Evolutionary conservation across 2,329 filamentous ascomycete genomes (phyloP), one percentile per base, ranked within the genome.

Genomic region (Botrytis fabae): DNA sequence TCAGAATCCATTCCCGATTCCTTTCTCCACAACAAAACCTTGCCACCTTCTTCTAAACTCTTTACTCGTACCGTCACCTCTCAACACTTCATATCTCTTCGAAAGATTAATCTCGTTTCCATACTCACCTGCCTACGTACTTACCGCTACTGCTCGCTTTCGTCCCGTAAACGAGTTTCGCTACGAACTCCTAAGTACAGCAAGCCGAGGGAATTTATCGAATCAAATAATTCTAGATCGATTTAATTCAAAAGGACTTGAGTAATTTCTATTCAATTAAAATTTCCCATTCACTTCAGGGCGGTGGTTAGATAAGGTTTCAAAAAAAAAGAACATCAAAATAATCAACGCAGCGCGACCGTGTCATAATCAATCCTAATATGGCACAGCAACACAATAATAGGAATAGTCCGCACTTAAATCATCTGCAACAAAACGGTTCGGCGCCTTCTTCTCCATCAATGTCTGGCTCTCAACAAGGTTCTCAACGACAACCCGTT

Each of bases 381-480:
- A 77, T 79, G 77, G 77, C 76, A 73, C 76, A 77, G 76, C 77
- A 78, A 66, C 48, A 73, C 60, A 69, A 75, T 42, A 69, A 73
- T 57, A 78, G 76, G 35, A 78, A 80, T 73, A 77, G 75, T 73
- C 78, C 78, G 57, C 79, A 79, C 73, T 73, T 78, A 40, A 76
- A 74, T 57, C 78, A 77, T 74, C 78, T 72, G 28, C 70, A 76
- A 25, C 76, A 77, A 66, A 80, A 79, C 79, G 78, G 78, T 61
- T 80, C 79, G 38, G 77, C 78, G 40, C 79, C 78, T 25, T 70
- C 78, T 8, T 80, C 80, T 18, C 80, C 79, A 68, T 80, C 80
- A 32, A 81, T 81, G 79, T 80, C 80, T 73, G 79, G 78, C 73
- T 74, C 77, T 10, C 70, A 75, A 48, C 74, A 75, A 68, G 73